phyloP scores from a whole-genome alignment of 257 asterid species.

The Euphrasia confusa region DNA sequence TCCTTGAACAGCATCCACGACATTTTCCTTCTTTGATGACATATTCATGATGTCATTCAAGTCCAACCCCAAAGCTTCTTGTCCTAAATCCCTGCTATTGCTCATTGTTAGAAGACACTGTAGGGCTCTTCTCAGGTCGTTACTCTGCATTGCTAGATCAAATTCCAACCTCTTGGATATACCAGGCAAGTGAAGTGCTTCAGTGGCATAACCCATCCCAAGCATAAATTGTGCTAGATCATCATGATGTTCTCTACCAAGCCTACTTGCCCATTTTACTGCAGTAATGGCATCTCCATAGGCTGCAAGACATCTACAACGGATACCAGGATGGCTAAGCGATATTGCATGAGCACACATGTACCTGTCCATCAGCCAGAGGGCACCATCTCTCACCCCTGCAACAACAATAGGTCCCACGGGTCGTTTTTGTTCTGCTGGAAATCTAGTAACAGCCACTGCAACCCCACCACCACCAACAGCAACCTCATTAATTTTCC shows the following conservation, averaged over 20 bases:
- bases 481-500: conserved; percentile 78
- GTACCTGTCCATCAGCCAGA: conserved; percentile 90
- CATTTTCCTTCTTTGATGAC: conserved; percentile 75
- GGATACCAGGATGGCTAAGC: conserved; percentile 95
- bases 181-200: conserved; percentile 99
- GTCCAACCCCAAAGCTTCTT: conserved; percentile 86
- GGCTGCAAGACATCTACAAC: conserved; percentile 97
- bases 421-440: conserved; percentile 92
- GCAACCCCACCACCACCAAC: conserved; percentile 98
- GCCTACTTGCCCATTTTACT: conserved; percentile 97
- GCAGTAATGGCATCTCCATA: conserved; percentile 99
- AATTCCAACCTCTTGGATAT: conserved; percentile 93
- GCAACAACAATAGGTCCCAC: conserved; percentile 89
- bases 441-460: conserved; percentile 94
- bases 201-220: conserved; percentile 99
- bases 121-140: conserved; percentile 83
- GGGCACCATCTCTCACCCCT: conserved; percentile 95
- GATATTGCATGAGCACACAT: conserved; percentile 98
- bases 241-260: conserved; percentile 97
- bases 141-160: conserved; percentile 97
- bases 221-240: conserved; percentile 98
- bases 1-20: conserved; percentile 97
- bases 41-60: conserved; percentile 86
- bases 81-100: conserved; percentile 96
- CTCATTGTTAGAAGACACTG: conserved; percentile 96